Evolutionary conservation across 441 rosid species (phyloP).

Genomic region (Erysimum pusillum): DNA sequence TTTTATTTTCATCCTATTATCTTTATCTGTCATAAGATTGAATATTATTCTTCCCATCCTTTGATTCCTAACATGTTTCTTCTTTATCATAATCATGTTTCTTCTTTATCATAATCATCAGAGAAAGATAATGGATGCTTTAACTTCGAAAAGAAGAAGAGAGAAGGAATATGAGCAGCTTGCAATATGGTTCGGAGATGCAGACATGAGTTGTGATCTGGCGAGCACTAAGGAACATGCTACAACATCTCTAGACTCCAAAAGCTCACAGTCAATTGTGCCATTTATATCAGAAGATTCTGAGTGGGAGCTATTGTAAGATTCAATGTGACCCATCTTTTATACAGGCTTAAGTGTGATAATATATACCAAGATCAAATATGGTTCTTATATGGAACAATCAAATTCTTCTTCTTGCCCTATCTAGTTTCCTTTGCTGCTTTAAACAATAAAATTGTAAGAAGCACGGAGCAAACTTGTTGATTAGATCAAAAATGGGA

Average conservation of each 20-base stretch:
- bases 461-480: constrained; percentile 21
- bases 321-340: neutral
- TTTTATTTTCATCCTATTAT: constrained; percentile 15
- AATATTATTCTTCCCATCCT: neutral
- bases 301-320: constrained; percentile 81
- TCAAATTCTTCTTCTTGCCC: neutral
- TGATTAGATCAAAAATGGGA: constrained; percentile 11
- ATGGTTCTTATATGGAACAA: constrained; percentile 6
- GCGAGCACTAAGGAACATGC: constrained; percentile 46
- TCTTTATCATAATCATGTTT: constrained; percentile 3
- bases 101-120: too few relatives aligned
- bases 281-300: constrained; percentile 52
- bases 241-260: constrained; percentile 37
- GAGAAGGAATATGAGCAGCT: constrained; percentile 81
- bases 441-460: constrained; percentile 8
- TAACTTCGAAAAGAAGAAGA: constrained; percentile 61
- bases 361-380: constrained; percentile 13
- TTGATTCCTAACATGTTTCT: constrained; percentile 9
- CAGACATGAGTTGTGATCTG: constrained; percentile 50
- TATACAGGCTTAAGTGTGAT: neutral
- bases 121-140: constrained; percentile 74
- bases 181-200: constrained; percentile 75
- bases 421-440: constrained; percentile 1
- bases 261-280: constrained; percentile 34
- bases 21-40: constrained; percentile 9